Base-by-base conservation (phyloP, 2,329 filamentous ascomycete species). In the Scleromitrula shiraiana region DNA sequence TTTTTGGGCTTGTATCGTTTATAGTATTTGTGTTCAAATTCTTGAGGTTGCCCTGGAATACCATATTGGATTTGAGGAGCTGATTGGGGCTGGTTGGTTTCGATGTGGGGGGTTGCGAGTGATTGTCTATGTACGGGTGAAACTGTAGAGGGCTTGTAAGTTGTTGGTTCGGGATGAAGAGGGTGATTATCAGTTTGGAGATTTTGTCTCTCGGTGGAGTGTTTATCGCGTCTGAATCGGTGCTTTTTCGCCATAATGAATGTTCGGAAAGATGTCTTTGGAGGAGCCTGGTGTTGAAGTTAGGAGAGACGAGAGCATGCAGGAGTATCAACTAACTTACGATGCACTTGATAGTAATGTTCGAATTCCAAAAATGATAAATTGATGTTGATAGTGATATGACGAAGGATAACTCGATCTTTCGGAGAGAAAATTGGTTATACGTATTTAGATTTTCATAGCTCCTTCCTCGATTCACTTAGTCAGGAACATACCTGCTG, bases 271-370 rank as follows among this genome's bases (percentile, higher is more conserved):
- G 17, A 42, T 27, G 35, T 42, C 14, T 36, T 35, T 43, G 17
- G 27, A 36, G 32, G 45, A 43, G 45, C 38, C 36, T 46, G n/a
- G 32, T 27, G n/a, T 33, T 33, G 12, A 33, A 15, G n/a, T 33
- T 33, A 33, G 30, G 7, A n/a, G n/a, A n/a, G n/a, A n/a, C n/a
- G n/a, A n/a, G n/a, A n/a, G n/a, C n/a, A n/a, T n/a, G n/a, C n/a
- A n/a, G n/a, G n/a, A n/a, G n/a, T n/a, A n/a, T n/a, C n/a, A n/a
- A n/a, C n/a, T n/a, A n/a, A n/a, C 50, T 50, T 29, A 52, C 52
- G 37, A 48, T 50, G 40, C 39, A 53, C 30, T 40, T 41, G 23
- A 22, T 53, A 55, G 43, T 36, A 42, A 53, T 55, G n/a, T 29
- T 55, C 33, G 51, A 30, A 62, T 49, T 41, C 33, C 30, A 32